Percentiles rank a stretch among this genome's conserved stretches.
Evolutionary conservation across 2,329 filamentous ascomycete genomes (phyloP).

Genomic region (Cryoendolithus antarcticus): DNA sequence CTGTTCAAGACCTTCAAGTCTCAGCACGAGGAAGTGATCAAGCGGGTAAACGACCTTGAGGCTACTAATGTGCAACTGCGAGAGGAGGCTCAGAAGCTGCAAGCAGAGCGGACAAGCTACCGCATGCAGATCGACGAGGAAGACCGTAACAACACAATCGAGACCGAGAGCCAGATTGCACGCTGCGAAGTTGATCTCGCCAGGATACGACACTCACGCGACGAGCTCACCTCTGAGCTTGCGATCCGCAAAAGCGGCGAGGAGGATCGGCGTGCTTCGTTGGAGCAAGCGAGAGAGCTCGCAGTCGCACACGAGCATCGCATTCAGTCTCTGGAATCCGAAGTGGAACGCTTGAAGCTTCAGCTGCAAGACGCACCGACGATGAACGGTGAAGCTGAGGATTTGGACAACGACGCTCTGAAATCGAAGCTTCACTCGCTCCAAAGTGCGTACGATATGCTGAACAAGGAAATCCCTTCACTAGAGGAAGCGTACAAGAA

Average conservation of each 20-base stretch:
- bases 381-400: slow-evolving; percentile 17
- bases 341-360: slow-evolving; percentile 58
- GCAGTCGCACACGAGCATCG: slow-evolving; percentile 66
- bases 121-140: slow-evolving; percentile 73
- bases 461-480: slow-evolving; percentile 76
- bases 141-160: slow-evolving; percentile 55
- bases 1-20: slow-evolving; percentile 84
- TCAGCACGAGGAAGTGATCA: slow-evolving; percentile 86
- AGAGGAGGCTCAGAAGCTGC: slow-evolving; percentile 73
- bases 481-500: slow-evolving; percentile 89
- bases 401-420: slow-evolving; percentile 57
- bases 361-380: slow-evolving; percentile 37
- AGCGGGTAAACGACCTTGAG: slow-evolving; percentile 81
- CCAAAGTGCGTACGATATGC: slow-evolving; percentile 66
- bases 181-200: slow-evolving; percentile 74
- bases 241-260: slow-evolving; percentile 66
- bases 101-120: slow-evolving; percentile 73
- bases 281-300: slow-evolving; percentile 67
- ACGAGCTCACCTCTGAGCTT: slow-evolving; percentile 75
- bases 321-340: slow-evolving; percentile 69
- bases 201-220: slow-evolving; percentile 69
- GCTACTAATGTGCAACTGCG: slow-evolving; percentile 73
- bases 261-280: slow-evolving; percentile 59
- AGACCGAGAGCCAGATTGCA: slow-evolving; percentile 71
- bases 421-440: slow-evolving; percentile 61